Percentiles rank a stretch among this genome's conserved stretches.
Conservation (phyloP, 257 asterid species). For the Solanum gracilifrons region DNA sequence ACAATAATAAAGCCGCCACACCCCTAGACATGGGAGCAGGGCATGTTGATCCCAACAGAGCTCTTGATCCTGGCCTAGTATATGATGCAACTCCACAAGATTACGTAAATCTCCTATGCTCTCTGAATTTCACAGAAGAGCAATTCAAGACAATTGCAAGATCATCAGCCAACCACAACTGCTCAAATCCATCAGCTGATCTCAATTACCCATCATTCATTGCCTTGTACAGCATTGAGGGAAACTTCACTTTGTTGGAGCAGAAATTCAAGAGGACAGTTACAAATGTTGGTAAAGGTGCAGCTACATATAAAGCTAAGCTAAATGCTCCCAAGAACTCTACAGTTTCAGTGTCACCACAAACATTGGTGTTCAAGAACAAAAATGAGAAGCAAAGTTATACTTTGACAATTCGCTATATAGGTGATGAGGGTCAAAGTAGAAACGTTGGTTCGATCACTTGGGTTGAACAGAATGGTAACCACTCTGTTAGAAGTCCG, state of each 20-base stretch:
- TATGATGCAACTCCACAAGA: conserved; percentile 11
- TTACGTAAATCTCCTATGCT: conserved; percentile 14
- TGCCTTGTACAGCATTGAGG: not conserved
- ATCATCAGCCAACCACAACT: not conserved
- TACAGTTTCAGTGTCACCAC: conserved; percentile 7
- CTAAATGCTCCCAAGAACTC: conserved; percentile 1
- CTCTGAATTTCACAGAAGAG: conserved; percentile 9
- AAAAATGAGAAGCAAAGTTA: conserved; percentile 8
- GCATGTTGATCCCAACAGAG: conserved; percentile 10
- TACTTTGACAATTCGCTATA: not conserved
- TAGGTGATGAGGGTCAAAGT: not conserved
- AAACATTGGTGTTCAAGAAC: conserved; percentile 2
- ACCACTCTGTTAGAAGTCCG: conserved; percentile 34
- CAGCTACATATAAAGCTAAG: not conserved
- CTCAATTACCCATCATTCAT: conserved; percentile 16
- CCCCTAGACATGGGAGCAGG: conserved; percentile 20
- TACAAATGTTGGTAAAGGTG: conserved; percentile 13
- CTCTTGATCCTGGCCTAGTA: conserved; percentile 17
- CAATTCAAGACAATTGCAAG: conserved; percentile 6
- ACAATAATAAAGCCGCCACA: not conserved
- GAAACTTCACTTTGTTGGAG: not conserved
- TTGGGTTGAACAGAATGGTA: conserved; percentile 33
- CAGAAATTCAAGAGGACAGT: conserved; percentile 9
- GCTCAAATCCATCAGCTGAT: conserved; percentile 8
- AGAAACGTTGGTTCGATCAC: conserved; percentile 25